Evolutionary conservation across 2,329 filamentous ascomycete genomes (phyloP).

Genomic region (Malbranchea zuffiana): DNA sequence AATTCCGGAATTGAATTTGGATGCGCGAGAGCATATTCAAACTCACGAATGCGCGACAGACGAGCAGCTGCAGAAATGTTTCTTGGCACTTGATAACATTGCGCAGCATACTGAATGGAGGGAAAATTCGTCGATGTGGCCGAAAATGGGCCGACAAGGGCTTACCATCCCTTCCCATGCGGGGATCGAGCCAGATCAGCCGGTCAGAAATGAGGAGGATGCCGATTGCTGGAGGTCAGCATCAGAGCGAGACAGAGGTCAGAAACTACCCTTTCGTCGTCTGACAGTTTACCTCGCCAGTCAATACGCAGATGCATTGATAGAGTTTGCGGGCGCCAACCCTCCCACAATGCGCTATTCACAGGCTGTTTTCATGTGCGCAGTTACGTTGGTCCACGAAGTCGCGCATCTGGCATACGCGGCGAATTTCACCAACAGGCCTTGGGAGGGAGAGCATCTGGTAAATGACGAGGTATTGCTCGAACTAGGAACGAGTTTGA

Average conservation of each 20-base stretch:
- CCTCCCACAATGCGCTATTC: conserved; percentile 7
- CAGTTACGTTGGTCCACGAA: conserved; percentile 9
- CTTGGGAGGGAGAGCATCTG: conserved; percentile 9
- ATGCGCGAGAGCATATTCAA: conserved; percentile 2
- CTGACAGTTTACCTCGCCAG: conserved; percentile 10
- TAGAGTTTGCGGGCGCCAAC: not conserved
- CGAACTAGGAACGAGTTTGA: conserved; percentile 10
- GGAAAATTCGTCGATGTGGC: conserved; percentile 9
- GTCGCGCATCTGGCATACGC: conserved; percentile 8
- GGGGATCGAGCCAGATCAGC: conserved; percentile 9
- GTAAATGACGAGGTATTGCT: conserved; percentile 7
- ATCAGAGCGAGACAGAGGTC: conserved; percentile 3
- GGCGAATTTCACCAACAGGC: conserved; percentile 4
- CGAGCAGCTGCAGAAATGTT: conserved; percentile 1
- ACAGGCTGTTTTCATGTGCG: conserved; percentile 12
- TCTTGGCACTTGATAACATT: conserved; percentile 6
- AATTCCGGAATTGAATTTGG: conserved; percentile 2
- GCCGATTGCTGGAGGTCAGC: conserved; percentile 7
- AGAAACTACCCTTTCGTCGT: conserved; percentile 2
- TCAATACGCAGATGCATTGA: conserved; percentile 7
- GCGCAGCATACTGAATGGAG: conserved; percentile 10
- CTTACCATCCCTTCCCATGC: conserved; percentile 5
- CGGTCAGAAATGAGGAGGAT: conserved; percentile 9
- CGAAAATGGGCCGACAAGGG: conserved; percentile 5
- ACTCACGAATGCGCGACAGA: not conserved